A percentile compares a stretch with the other conserved stretches of the same genome.
These are phyloP conservation scores for Aspergillus texensis DNA, from an alignment of 2,329 filamentous ascomycete species.

Conservation along the genomic window DNA sequence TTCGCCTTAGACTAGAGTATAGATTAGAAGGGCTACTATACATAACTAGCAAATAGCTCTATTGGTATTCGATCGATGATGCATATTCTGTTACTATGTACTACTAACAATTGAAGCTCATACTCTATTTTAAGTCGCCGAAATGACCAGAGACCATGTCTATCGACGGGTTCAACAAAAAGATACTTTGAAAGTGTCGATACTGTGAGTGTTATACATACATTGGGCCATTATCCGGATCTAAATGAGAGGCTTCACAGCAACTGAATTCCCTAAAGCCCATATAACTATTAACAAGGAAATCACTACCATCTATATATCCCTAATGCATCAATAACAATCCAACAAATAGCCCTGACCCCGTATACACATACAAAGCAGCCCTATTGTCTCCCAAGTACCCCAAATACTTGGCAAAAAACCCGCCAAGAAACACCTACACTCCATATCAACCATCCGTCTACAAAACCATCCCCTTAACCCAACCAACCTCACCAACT, in stretches of 20 bases:
- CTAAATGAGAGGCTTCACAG: not conserved
- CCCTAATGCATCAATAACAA: not conserved
- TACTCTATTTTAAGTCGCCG: not conserved
- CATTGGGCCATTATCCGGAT: too few species aligned
- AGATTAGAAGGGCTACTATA: not conserved
- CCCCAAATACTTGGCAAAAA: not conserved
- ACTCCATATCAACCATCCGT: not conserved
- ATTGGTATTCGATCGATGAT: not conserved
- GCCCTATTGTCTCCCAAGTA: not conserved
- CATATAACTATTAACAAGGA: not conserved
- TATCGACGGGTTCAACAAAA: not conserved
- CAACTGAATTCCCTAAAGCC: not conserved
- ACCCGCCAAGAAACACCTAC: not conserved
- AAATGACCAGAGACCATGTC: not conserved
- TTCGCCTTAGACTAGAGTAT: slow-evolving; percentile 35
- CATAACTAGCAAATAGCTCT: not conserved
- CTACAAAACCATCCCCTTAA: not conserved
- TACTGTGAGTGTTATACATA: too few species aligned
- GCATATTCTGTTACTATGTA: not conserved
- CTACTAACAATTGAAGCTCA: not conserved
- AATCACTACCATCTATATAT: not conserved
- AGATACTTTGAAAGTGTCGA: too few species aligned
- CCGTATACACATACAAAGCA: not conserved
- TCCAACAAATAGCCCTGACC: not conserved
- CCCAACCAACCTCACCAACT: not conserved